Percentiles rank a stretch among this genome's conserved stretches.
phyloP scores from a whole-genome alignment of 2,329 filamentous ascomycete species.

The Sporothrix humicola region DNA sequence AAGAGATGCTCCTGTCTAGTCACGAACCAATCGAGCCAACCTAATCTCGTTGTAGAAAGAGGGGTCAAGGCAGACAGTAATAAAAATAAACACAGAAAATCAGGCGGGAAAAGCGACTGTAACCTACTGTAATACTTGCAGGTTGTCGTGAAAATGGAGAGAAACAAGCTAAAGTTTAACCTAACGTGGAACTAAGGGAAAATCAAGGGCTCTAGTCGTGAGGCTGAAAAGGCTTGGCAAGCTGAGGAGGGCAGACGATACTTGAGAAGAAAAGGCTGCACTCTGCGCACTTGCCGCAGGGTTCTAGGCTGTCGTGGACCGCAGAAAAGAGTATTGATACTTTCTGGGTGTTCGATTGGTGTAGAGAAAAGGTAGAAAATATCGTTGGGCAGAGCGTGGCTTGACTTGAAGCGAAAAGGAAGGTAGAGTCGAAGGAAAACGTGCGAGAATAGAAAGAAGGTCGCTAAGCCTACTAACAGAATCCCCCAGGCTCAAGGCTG shows the following conservation, averaged over 20 bases:
- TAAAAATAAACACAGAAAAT: not conserved
- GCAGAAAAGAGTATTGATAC: not conserved
- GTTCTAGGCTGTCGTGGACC: conserved; percentile 9
- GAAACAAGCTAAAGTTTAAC: conserved; percentile 22
- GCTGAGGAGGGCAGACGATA: not conserved
- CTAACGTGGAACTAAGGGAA: no score
- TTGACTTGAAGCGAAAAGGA: conserved; percentile 3
- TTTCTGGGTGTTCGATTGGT: not conserved
- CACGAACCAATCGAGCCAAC: no score
- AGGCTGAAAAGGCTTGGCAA: conserved; percentile 29
- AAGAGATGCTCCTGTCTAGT: no score
- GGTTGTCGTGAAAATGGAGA: not conserved
- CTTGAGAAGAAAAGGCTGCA: not conserved
- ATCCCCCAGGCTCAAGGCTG: not conserved
- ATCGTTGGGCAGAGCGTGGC: conserved; percentile 5
- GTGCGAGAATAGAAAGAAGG: not conserved
- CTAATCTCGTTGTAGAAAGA: no score
- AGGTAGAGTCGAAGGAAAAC: not conserved
- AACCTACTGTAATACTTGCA: no score
- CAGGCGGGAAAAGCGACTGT: not conserved
- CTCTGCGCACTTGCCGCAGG: not conserved
- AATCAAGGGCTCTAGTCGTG: not conserved
- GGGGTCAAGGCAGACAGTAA: not conserved
- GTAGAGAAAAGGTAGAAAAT: not conserved
- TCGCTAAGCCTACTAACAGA: not conserved